These are phyloP conservation scores for Citropsis articulata DNA, from an alignment of 345 rosid species.

Conservation along the genomic window DNA sequence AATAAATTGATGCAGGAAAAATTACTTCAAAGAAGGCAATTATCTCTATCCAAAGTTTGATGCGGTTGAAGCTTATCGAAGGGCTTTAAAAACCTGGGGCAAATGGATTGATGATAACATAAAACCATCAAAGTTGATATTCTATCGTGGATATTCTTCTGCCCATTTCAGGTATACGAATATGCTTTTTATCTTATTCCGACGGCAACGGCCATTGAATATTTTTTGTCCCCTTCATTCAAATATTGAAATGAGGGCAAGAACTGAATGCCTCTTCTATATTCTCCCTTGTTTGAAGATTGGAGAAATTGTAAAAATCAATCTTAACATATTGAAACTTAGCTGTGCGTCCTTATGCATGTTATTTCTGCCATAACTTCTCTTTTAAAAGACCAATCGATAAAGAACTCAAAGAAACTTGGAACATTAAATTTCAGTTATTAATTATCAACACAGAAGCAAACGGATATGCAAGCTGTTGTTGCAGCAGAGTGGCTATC, in stretches of 20 bases:
- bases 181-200: background rate
- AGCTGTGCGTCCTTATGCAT: background rate
- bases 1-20: slow-evolving; percentile 56
- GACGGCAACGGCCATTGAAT: background rate
- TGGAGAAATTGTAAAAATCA: background rate
- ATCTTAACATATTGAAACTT: background rate
- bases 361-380: background rate
- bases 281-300: background rate
- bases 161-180: slow-evolving; percentile 78
- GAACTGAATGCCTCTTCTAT: background rate
- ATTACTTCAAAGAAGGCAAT: slow-evolving; percentile 92
- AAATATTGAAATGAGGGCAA: background rate
- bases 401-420: background rate
- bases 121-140: slow-evolving; percentile 55
- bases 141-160: slow-evolving; percentile 93
- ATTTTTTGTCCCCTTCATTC: background rate
- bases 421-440: background rate
- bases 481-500: background rate
- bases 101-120: slow-evolving; percentile 70
- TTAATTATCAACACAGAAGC: background rate
- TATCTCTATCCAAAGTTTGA: slow-evolving; percentile 73
- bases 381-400: background rate
- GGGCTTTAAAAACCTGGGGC: slow-evolving; percentile 84
- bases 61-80: slow-evolving; percentile 81
- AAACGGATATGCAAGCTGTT: background rate